phyloP scores from a whole-genome alignment of 2,329 filamentous ascomycete species.

The Sclerotinia nivalis region DNA sequence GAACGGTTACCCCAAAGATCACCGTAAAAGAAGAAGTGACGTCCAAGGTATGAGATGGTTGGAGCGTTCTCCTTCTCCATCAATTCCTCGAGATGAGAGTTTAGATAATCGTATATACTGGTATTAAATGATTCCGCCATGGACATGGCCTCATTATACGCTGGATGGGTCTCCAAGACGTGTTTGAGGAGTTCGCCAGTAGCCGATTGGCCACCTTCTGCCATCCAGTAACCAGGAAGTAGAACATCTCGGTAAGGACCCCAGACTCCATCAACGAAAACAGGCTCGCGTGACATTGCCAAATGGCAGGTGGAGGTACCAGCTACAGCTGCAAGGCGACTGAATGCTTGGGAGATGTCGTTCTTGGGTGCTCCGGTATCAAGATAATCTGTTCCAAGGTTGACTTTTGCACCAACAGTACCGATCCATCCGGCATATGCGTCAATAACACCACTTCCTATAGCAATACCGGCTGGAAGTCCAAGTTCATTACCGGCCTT shows the following conservation, averaged over 20 bases:
- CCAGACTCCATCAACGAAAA: conserved; percentile 96
- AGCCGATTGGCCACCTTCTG: conserved; percentile 93
- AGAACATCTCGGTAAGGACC: conserved; percentile 95
- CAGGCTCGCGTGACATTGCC: conserved; percentile 88
- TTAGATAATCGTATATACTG: conserved; percentile 95
- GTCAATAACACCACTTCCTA: conserved; percentile 96
- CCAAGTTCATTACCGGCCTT: conserved; percentile 82
- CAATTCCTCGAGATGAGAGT: conserved; percentile 80
- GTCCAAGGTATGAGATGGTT: conserved; percentile 78
- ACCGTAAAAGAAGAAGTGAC: conserved; percentile 98
- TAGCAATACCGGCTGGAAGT: conserved; percentile 80
- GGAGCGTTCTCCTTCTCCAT: conserved; percentile 68
- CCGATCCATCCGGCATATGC: conserved; percentile 99
- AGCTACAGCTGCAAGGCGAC: conserved; percentile 87
- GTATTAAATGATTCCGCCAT: conserved; percentile 78
- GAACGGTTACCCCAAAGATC: conserved; percentile 97
- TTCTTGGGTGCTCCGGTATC: conserved; percentile 70
- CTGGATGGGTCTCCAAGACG: conserved; percentile 91
- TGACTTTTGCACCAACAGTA: conserved; percentile 94
- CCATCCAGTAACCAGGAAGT: conserved; percentile 91
- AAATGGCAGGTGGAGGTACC: conserved; percentile 97
- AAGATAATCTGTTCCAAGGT: conserved; percentile 67
- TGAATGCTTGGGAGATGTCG: conserved; percentile 90
- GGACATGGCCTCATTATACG: conserved; percentile 76
- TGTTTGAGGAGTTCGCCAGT: conserved; percentile 94